Conservation (phyloP, 177 flowering plant genomes). For the Vitis hybrid region DNA sequence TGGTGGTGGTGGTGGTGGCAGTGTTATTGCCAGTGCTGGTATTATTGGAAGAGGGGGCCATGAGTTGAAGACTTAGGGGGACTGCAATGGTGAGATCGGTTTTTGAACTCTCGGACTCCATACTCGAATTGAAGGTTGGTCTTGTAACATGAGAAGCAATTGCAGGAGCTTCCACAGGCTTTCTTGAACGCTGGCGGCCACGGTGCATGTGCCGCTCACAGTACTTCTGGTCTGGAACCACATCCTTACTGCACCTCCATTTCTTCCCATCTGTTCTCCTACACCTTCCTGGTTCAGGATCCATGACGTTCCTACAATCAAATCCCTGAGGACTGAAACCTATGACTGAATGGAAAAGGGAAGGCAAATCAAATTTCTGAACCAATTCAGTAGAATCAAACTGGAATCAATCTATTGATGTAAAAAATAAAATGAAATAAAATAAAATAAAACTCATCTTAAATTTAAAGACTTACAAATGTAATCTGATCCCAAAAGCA, state of each 20-base stretch:
- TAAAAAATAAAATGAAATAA: no score
- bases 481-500: no score
- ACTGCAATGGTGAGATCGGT: background rate
- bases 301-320: constrained; percentile 42
- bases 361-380: background rate
- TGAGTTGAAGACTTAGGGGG: constrained; percentile 8
- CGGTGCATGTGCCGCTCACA: constrained; percentile 80
- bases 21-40: background rate
- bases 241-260: constrained; percentile 69
- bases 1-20: constrained; percentile 4
- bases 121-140: background rate
- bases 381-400: no score
- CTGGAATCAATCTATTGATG: no score
- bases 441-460: no score
- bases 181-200: constrained; percentile 84
- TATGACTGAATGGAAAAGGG: constrained; percentile 32
- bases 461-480: no score
- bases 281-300: constrained; percentile 72
- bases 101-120: background rate
- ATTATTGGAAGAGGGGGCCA: constrained; percentile 1
- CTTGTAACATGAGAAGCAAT: constrained; percentile 5
- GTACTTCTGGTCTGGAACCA: constrained; percentile 64
- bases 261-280: constrained; percentile 90
- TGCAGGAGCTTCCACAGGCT: constrained; percentile 69
- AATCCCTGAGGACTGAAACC: constrained; percentile 31